These are phyloP conservation scores for Chaetomium cochliodes DNA, from an alignment of 495 filamentous ascomycete genomes.

Conservation along the genomic window DNA sequence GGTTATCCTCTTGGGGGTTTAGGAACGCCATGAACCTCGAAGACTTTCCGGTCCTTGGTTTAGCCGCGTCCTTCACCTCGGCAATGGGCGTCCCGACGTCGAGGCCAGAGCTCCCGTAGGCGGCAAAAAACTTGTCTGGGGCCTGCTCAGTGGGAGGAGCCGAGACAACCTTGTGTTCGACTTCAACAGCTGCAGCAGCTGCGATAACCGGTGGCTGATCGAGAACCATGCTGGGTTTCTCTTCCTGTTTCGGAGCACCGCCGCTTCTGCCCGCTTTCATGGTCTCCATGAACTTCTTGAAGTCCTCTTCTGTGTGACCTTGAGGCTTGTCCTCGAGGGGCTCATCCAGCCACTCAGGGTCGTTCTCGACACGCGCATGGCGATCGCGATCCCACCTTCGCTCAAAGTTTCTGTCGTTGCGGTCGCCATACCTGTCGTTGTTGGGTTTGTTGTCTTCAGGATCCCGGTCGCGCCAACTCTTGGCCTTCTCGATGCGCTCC, in stretches of 20 bases:
- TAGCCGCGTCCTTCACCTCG: conserved; percentile 42
- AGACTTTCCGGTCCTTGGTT: conserved; percentile 54
- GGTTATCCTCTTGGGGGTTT: conserved; percentile 60
- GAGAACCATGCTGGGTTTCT: conserved; percentile 46
- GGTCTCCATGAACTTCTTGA: conserved; percentile 89
- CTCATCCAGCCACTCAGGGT: conserved; percentile 85
- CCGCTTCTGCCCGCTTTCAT: conserved; percentile 68
- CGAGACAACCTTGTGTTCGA: conserved; percentile 51
- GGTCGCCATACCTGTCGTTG: conserved; percentile 42
- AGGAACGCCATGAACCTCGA: conserved; percentile 88
- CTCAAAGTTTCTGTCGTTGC: conserved; percentile 46
- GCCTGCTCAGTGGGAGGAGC: conserved; percentile 62
- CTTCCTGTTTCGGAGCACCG: conserved; percentile 42
- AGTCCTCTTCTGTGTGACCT: conserved; percentile 82
- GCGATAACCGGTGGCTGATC: conserved; percentile 25
- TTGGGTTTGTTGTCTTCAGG: conserved; percentile 42
- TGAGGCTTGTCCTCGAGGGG: conserved; percentile 66
- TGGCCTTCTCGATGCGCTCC: conserved; percentile 56
- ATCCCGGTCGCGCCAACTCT: conserved; percentile 69
- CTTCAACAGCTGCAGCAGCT: conserved; percentile 35
- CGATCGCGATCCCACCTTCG: conserved; percentile 65
- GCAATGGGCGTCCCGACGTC: conserved; percentile 40
- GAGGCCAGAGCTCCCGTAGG: conserved; percentile 53
- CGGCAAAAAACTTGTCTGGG: conserved; percentile 78
- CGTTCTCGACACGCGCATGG: conserved; percentile 64